phyloP scores from a whole-genome alignment of 2,329 filamentous ascomycete genomes.

The Ophiosphaerella korrae region DNA sequence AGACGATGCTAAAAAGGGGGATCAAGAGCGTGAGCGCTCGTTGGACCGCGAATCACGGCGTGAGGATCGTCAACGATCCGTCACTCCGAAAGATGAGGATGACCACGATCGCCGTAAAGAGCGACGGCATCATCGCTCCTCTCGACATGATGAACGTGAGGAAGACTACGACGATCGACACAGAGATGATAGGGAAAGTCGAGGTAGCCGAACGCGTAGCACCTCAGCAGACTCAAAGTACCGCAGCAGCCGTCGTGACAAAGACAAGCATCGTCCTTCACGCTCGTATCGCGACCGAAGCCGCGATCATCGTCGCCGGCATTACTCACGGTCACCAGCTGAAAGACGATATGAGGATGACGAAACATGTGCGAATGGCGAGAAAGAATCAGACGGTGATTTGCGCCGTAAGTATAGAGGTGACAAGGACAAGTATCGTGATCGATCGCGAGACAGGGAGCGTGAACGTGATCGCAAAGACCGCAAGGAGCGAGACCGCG shows the following conservation, averaged over 20 bases:
- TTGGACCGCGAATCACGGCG: conserved; percentile 54
- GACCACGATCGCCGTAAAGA: conserved; percentile 46
- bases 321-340: conserved; percentile 49
- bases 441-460: conserved; percentile 37
- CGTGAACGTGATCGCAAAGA: conserved; percentile 41
- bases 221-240: conserved; percentile 66
- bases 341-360: conserved; percentile 39
- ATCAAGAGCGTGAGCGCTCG: conserved; percentile 30
- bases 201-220: conserved; percentile 65
- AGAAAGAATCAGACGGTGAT: conserved; percentile 33
- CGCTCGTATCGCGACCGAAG: conserved; percentile 54
- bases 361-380: conserved; percentile 35
- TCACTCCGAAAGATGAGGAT: conserved; percentile 45
- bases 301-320: conserved; percentile 51
- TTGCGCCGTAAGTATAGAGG: conserved; percentile 46
- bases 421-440: conserved; percentile 42
- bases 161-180: conserved; percentile 43
- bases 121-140: conserved; percentile 56
- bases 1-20: conserved; percentile 21
- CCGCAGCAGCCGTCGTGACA: conserved; percentile 61
- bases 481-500: conserved; percentile 59
- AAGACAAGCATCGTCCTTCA: conserved; percentile 52
- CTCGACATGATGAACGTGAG: conserved; percentile 46
- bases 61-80: conserved; percentile 58
- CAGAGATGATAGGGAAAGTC: conserved; percentile 56